Evolutionary conservation across 768 basidiomycete genomes (phyloP).

Genomic region (Jaapia argillacea): DNA sequence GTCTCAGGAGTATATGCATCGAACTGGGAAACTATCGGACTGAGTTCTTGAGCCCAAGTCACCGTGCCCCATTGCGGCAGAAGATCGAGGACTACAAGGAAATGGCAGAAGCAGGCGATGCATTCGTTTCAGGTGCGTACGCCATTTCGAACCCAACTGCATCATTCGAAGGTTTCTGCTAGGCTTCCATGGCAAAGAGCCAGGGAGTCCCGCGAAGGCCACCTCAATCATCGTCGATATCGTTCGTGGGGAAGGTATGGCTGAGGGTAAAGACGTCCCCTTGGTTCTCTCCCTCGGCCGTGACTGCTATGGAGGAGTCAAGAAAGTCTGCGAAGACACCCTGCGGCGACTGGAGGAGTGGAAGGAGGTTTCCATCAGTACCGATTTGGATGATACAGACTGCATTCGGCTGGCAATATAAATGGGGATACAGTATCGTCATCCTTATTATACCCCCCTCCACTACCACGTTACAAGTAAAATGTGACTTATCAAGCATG

Average conservation of each 20-base stretch:
- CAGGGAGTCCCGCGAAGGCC: constrained; percentile 22
- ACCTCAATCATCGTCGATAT: constrained; percentile 22
- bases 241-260: constrained; percentile 23
- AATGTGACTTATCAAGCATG: no score
- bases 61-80: background rate
- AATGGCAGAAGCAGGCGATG: background rate
- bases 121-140: background rate
- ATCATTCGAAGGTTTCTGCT: background rate
- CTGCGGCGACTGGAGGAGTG: constrained; percentile 20
- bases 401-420: no score
- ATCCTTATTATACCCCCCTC: no score
- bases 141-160: background rate
- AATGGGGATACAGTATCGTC: no score
- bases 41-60: background rate
- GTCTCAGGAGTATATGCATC: constrained; percentile 46
- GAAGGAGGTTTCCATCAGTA: constrained; percentile 15
- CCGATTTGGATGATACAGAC: no score
- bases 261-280: constrained; percentile 17
- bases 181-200: constrained; percentile 6
- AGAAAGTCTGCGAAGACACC: constrained; percentile 12
- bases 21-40: constrained; percentile 46
- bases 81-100: background rate
- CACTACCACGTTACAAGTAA: no score
- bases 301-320: constrained; percentile 18
- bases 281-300: constrained; percentile 15